Conservation (phyloP, 2,329 filamentous ascomycete genomes). For the Dissoconium aciculare region DNA sequence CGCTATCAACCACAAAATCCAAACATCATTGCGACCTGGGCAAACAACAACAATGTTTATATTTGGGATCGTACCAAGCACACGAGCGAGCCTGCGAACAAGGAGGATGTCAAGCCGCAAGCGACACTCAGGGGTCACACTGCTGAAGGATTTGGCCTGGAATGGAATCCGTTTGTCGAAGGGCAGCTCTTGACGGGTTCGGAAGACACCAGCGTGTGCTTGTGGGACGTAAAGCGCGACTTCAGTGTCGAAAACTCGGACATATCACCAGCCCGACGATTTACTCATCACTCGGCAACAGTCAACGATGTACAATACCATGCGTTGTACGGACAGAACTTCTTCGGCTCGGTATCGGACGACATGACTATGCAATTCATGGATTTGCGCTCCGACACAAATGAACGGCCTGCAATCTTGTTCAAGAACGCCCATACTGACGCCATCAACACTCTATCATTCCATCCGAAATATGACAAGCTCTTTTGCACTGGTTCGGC, state of each 20-base stretch:
- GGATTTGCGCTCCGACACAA: conserved; percentile 56
- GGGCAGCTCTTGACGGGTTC: conserved; percentile 80
- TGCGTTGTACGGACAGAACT: conserved; percentile 58
- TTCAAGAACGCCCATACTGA: conserved; percentile 70
- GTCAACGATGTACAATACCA: conserved; percentile 98
- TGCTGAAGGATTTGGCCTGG: conserved; percentile 78
- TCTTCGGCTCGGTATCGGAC: conserved; percentile 88
- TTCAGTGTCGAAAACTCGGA: conserved; percentile 55
- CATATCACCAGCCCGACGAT: conserved; percentile 57
- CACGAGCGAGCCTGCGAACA: conserved; percentile 49
- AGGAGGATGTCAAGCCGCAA: conserved; percentile 56
- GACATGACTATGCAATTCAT: conserved; percentile 86
- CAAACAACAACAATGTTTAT: conserved; percentile 71
- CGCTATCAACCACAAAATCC: conserved; percentile 96
- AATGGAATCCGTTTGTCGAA: conserved; percentile 74
- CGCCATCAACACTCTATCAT: conserved; percentile 89
- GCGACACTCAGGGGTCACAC: conserved; percentile 74
- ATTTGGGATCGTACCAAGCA: conserved; percentile 96
- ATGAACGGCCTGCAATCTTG: conserved; percentile 38
- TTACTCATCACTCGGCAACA: conserved; percentile 75
- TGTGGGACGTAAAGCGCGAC: conserved; percentile 72
- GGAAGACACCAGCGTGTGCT: conserved; percentile 77
- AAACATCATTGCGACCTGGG: conserved; percentile 88
- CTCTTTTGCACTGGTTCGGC: conserved; percentile 85
- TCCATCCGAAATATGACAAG: conserved; percentile 83